Percentiles rank a stretch among this genome's conserved stretches.
Conservation (phyloP, 345 rosid genomes). For the Pseudoturritis turrita region DNA sequence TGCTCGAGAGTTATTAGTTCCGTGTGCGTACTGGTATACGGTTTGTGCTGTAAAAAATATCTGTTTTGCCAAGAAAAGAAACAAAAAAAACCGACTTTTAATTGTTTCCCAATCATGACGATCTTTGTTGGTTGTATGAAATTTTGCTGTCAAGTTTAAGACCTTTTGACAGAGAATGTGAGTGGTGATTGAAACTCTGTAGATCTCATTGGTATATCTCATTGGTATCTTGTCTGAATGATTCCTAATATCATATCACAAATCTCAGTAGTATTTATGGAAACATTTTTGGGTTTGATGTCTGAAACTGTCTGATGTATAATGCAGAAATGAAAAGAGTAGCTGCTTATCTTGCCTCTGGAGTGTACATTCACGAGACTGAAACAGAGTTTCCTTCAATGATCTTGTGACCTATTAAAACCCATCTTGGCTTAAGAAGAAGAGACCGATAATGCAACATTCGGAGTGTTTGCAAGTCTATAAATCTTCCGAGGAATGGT, state of each 20-base stretch:
- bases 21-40: not conserved
- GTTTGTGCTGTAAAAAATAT: not conserved
- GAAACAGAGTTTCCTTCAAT: not conserved
- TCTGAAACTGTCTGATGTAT: not conserved
- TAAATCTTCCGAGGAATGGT: not conserved
- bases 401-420: not conserved
- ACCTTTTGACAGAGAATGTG: not conserved
- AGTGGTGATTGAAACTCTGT: slow-evolving; percentile 7
- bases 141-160: not conserved
- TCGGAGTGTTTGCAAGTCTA: not conserved
- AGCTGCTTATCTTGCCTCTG: slow-evolving; percentile 54
- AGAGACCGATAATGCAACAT: not conserved
- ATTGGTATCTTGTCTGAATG: not conserved
- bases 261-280: not conserved
- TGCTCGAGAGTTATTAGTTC: not conserved
- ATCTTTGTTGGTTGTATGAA: slow-evolving; percentile 17
- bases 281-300: not conserved
- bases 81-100: not conserved
- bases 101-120: not conserved
- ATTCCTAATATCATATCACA: not conserved
- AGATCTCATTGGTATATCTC: not conserved
- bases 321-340: slow-evolving; percentile 38
- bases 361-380: slow-evolving; percentile 12
- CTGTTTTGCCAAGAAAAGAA: not conserved
- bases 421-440: not conserved